Conservation (phyloP, 305 asterid species). For the Rubia peregrina region DNA sequence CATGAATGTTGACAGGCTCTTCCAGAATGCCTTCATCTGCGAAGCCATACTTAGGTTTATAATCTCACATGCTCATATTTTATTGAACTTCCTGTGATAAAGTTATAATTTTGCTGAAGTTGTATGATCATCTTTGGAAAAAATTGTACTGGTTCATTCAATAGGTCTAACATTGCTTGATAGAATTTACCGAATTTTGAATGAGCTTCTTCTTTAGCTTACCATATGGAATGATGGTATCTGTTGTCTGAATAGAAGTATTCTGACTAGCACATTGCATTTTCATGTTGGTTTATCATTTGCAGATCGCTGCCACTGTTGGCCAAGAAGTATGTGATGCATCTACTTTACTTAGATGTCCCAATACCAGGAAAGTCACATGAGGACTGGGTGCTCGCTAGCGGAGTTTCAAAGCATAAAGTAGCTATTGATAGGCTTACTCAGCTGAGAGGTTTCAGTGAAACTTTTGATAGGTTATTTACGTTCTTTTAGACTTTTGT, state of each 20-base stretch:
- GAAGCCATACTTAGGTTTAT: constrained; percentile 73
- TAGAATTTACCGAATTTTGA: not conserved
- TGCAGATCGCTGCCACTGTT: constrained; percentile 88
- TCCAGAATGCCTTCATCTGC: constrained; percentile 79
- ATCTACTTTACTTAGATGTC: constrained; percentile 58
- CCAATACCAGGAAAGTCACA: constrained; percentile 56
- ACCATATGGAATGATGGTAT: not conserved
- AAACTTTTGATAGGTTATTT: constrained; percentile 74
- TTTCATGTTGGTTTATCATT: constrained; percentile 12
- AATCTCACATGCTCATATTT: not conserved
- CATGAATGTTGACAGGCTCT: constrained; percentile 75
- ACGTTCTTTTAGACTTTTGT: constrained; percentile 6
- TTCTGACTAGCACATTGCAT: not conserved
- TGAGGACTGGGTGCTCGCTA: constrained; percentile 87
- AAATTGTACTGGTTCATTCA: not conserved
- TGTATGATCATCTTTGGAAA: not conserved
- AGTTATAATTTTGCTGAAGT: not conserved
- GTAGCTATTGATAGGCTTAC: constrained; percentile 77
- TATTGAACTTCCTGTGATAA: not conserved
- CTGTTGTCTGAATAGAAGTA: not conserved
- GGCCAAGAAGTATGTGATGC: constrained; percentile 87
- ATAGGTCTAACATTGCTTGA: not conserved
- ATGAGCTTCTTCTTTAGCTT: not conserved
- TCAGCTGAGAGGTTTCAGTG: constrained; percentile 74
- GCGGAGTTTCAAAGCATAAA: constrained; percentile 78